Base-by-base conservation (phyloP, 1,284 basidiomycete genomes). In the Fomes fomentarius region DNA sequence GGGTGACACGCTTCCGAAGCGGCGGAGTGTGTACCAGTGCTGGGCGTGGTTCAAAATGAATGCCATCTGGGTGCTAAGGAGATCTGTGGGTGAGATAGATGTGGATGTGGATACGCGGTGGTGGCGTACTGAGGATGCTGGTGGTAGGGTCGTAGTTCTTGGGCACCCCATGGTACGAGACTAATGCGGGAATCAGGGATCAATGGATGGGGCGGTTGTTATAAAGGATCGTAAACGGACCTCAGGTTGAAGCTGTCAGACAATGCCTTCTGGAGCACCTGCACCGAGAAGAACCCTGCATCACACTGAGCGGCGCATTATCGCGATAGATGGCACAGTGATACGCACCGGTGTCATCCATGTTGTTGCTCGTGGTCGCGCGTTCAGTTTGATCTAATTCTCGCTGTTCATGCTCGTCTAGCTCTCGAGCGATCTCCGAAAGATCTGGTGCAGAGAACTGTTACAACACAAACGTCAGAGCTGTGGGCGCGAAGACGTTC, bases 21-120 rank as follows among this genome's bases (percentile, higher is more conserved):
- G 84, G 34, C 94, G 87, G 21, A 96, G 77, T 1, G 92, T 86
- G 69, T 92, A 92, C 94, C 94, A 97, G 68, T 96, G 94, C 50
- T 90, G 85, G 35, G 88, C 77, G 46, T 90, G 82, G 69, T 98
- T 94, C 42, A 98, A 81, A 54, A 98, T 88, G 71, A 96, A 98
- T 1, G 85, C 95, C 25, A 91, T 81, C 72, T 96, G 91, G 4
- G 81, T 79, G 63, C 94, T 95, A n/a, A n/a, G n/a, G 60, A 33
- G 63, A n/a, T 14, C 9, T 9, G 21, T 11, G 7, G 14, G 21
- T 40, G 11, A 11, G 21, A 24, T 11, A 40, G 38, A 11, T 8
- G 10, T 17, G 24, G 44, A 34, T 28, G 21, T 14, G 43, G 1
- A 38, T 11, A n/a, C 19, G 34, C 19, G 22, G n/a, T 3, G 25